Conservation (phyloP, 306 rosid species). For the Medicago truncatula region MtrunA17r5.0-ANR NC_053043.1:51639501-51640000, state of each 20-base stretch:
- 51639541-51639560: slow-evolving; percentile 17
- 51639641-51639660: background rate
- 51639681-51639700: background rate
- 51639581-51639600: background rate
- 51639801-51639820: background rate
- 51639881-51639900: background rate
- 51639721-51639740: background rate
- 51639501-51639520: no score
- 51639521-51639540: slow-evolving; percentile 16
- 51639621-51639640: background rate
- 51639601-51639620: slow-evolving; percentile 8
- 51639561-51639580: slow-evolving; percentile 24
- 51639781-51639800: no score
- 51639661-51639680: background rate
- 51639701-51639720: background rate
- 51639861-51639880: background rate
- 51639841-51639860: slow-evolving; percentile 1
- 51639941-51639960: background rate
- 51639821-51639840: background rate
- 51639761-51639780: background rate
- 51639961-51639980: slow-evolving; percentile 3
- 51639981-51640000: slow-evolving; percentile 1
- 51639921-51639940: background rate
- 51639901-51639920: background rate
- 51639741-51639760: background rate